phyloP scores from a whole-genome alignment of 495 filamentous ascomycete genomes.

The Amorphotheca resinae region DNA sequence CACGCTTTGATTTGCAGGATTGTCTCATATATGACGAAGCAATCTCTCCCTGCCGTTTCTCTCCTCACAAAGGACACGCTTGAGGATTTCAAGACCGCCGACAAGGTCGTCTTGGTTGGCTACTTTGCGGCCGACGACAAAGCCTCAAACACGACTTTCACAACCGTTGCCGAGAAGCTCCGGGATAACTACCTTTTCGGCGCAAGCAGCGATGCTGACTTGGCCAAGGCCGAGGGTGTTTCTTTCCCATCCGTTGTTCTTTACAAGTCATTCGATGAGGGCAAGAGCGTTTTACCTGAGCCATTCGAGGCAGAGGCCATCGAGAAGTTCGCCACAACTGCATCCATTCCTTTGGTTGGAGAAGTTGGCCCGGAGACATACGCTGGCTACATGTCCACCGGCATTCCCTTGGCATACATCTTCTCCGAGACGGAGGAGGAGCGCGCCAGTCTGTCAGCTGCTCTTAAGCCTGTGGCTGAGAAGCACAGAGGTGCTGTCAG shows the following conservation, averaged over 20 bases:
- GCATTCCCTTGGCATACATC: conserved; percentile 91
- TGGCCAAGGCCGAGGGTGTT: conserved; percentile 85
- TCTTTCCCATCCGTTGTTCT: conserved; percentile 78
- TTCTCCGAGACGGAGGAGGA: conserved; percentile 91
- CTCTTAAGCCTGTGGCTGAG: conserved; percentile 51
- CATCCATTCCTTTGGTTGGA: conserved; percentile 83
- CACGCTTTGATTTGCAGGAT: conserved; percentile 44
- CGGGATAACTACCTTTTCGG: conserved; percentile 91
- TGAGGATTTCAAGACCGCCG: conserved; percentile 92
- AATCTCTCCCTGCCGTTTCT: conserved; percentile 88
- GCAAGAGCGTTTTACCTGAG: conserved; percentile 72
- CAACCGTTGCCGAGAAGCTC: conserved; percentile 64
- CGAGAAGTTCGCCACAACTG: conserved; percentile 66
- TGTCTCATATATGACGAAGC: conserved; percentile 98
- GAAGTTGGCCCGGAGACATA: conserved; percentile 98
- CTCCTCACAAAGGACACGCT: conserved; percentile 63
- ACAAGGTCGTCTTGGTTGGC: conserved; percentile 90
- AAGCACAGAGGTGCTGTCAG: conserved; percentile 77
- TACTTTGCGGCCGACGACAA: conserved; percentile 82
- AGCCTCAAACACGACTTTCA: conserved; percentile 69
- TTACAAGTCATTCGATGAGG: conserved; percentile 98
- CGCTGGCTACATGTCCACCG: conserved; percentile 88
- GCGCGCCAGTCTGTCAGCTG: conserved; percentile 61
- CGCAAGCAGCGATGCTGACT: conserved; percentile 61
- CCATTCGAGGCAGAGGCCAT: conserved; percentile 68